Evolutionary conservation across 176 grass and related monocot genomes (phyloP), one percentile per base, ranked within the genome.

Genomic region (Oryza punctata): DNA sequence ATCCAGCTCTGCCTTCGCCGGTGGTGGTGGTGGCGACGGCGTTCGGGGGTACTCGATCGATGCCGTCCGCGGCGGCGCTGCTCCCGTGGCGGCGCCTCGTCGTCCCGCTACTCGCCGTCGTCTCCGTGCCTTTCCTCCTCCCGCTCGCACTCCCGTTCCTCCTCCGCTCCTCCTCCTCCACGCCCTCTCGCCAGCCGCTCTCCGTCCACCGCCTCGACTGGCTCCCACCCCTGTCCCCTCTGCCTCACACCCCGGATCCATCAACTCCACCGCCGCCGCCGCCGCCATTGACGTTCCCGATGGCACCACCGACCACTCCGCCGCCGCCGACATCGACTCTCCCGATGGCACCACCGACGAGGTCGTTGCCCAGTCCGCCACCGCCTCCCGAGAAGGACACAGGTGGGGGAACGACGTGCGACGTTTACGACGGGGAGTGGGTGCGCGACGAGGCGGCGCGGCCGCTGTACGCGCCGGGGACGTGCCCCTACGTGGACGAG

Each of bases 401-500:
- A 27, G 54, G 67, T 26, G 26, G 61, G 4, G 26, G 61, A 2
- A 3, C 14, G 26, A 72, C 29, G 30, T 95, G 96, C 87, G 86
- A 98, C 81, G 25, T 98, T 69, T 98, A 85, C 77, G 89, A 95
- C 71, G 93, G 96, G 32, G 87, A 75, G 77, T 95, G 96, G 96
- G 89, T 88, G 66, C 89, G 41, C n/a, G 89, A 90, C 77, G 96
- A 87, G 38, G 84, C 43, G 35, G 77, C 35, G 45, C 78, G 81
- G 84, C 92, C 89, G 80, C 86, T 95, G 18, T 98, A 98, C 91
- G 60, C 43, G 76, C 87, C 93, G 9, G 88, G 59, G 0, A 84
- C 96, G 40, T 98, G 96, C 91, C 93, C 96, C 0, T 98, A 93
- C 91, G 82, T 98, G 40, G 96, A 98, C 78, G 96, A 95, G 82